These are phyloP conservation scores for Penstemon davidsonii DNA, from an alignment of 257 asterid genomes.

Conservation along the genomic window DNA sequence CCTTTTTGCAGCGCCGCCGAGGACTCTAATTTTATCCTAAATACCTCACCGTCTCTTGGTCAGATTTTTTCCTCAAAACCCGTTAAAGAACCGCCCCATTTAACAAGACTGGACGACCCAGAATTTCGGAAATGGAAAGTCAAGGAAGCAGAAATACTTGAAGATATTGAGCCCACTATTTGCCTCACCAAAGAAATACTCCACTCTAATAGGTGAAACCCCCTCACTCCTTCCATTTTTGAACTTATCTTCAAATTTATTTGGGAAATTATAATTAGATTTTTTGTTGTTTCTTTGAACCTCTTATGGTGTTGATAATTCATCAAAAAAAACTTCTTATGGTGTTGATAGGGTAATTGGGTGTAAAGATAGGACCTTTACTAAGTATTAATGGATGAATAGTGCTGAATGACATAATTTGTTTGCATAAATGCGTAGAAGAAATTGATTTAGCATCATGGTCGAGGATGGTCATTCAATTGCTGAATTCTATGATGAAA, in stretches of 20 bases:
- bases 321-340: too few relatives aligned
- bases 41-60: constrained; percentile 24
- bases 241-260: constrained; percentile 5
- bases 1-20: constrained; percentile 41
- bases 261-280: not conserved
- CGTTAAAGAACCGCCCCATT: constrained; percentile 38
- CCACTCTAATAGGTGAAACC: constrained; percentile 63
- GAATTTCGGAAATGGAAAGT: constrained; percentile 67
- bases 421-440: not conserved
- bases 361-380: not conserved
- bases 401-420: not conserved
- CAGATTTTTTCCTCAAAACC: constrained; percentile 24
- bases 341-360: not conserved
- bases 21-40: constrained; percentile 36
- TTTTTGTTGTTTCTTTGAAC: not conserved
- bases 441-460: constrained; percentile 1
- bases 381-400: not conserved
- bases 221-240: constrained; percentile 7
- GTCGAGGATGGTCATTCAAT: constrained; percentile 7
- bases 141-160: constrained; percentile 62
- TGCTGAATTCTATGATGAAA: constrained; percentile 10
- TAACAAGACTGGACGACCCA: constrained; percentile 45
- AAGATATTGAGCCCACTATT: constrained; percentile 65
- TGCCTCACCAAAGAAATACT: constrained; percentile 65
- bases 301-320: not conserved